phyloP scores from a whole-genome alignment of 306 rosid species.

The Fagus crenata region DNA sequence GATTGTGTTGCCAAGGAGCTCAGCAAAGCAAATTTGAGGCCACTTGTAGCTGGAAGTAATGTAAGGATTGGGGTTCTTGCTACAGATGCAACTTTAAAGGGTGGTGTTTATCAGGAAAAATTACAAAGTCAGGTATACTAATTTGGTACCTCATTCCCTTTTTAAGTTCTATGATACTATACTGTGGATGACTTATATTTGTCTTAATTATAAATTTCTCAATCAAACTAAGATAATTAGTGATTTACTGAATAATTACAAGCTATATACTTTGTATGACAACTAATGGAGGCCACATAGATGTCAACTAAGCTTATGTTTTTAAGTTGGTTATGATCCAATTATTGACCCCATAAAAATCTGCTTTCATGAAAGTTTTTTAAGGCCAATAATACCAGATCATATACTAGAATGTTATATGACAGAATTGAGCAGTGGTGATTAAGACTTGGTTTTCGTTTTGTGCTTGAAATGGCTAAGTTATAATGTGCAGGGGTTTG shows the following conservation, averaged over 20 bases:
- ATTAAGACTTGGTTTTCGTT: background rate
- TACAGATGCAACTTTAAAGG: slow-evolving; percentile 35
- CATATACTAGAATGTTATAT: background rate
- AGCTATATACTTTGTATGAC: background rate
- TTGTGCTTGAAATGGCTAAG: background rate
- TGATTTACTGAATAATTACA: background rate
- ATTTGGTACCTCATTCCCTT: background rate
- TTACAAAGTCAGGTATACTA: slow-evolving; percentile 52
- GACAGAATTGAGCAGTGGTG: background rate
- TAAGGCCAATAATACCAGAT: background rate
- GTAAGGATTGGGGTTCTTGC: slow-evolving; percentile 61
- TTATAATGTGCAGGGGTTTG: slow-evolving; percentile 23
- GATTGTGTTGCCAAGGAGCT: slow-evolving; percentile 70
- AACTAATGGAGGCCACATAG: background rate
- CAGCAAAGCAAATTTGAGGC: slow-evolving; percentile 56
- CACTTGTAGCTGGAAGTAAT: slow-evolving; percentile 43
- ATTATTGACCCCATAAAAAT: too few relatives aligned
- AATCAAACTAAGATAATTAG: background rate
- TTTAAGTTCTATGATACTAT: background rate
- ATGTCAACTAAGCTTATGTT: too few relatives aligned
- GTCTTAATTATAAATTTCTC: background rate
- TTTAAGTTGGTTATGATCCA: too few relatives aligned
- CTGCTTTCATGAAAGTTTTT: background rate
- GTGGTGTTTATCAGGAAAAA: slow-evolving; percentile 52
- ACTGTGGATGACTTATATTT: background rate